Conservation (phyloP, 2,329 filamentous ascomycete species). For the Xylaria digitata region DNA sequence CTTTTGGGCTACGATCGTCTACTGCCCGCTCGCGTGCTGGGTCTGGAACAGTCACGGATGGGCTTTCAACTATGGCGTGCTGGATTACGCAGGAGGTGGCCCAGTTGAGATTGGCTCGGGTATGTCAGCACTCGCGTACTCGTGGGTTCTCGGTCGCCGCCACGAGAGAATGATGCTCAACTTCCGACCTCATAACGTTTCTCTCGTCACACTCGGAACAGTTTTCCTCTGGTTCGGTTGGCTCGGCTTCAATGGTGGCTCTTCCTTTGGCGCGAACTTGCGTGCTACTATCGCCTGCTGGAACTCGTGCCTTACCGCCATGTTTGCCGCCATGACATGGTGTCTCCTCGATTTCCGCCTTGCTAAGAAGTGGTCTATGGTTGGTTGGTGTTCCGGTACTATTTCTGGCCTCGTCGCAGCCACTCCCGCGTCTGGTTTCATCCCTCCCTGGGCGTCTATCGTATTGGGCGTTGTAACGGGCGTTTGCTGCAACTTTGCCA, state of each 20-base stretch:
- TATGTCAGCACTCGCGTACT: conserved; percentile 93
- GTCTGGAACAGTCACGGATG: conserved; percentile 95
- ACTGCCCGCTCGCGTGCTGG: conserved; percentile 97
- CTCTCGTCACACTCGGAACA: conserved; percentile 93
- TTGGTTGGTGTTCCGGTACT: conserved; percentile 77
- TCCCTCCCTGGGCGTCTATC: conserved; percentile 75
- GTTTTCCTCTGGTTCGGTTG: conserved; percentile 98
- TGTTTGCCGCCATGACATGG: conserved; percentile 93
- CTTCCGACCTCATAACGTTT: conserved; percentile 99
- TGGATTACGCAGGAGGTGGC: conserved; percentile 96
- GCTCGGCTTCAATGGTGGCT: conserved; percentile 98
- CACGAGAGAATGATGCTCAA: conserved; percentile 99
- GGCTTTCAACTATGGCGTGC: conserved; percentile 88
- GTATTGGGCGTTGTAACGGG: conserved; percentile 75
- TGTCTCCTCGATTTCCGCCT: conserved; percentile 95
- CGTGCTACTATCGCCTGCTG: conserved; percentile 96
- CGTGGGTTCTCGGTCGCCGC: conserved; percentile 91
- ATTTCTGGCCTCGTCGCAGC: conserved; percentile 78
- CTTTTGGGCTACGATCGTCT: conserved; percentile 96
- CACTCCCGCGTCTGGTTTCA: conserved; percentile 75
- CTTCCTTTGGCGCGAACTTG: conserved; percentile 91
- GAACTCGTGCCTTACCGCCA: conserved; percentile 95
- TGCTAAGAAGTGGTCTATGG: conserved; percentile 90
- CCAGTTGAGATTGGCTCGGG: conserved; percentile 98
- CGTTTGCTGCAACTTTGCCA: conserved; percentile 74